phyloP scores from a whole-genome alignment of 1,284 basidiomycete species.

The Ceratobasidium sp. region DNA sequence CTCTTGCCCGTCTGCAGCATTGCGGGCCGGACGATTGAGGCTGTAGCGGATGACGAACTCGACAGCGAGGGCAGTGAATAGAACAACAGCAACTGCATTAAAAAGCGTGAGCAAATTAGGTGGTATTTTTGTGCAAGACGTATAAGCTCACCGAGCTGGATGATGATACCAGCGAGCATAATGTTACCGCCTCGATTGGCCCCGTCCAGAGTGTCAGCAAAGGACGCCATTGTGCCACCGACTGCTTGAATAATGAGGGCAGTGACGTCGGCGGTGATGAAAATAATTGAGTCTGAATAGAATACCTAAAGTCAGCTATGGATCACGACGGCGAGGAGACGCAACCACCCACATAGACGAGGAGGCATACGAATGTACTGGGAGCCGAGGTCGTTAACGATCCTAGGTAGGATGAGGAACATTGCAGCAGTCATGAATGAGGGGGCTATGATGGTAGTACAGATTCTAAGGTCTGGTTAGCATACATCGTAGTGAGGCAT shows the following conservation, averaged over 20 bases:
- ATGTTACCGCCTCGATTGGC: slow-evolving; percentile 49
- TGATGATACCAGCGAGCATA: slow-evolving; percentile 53
- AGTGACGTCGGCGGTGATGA: slow-evolving; percentile 57
- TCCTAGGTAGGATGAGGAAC: slow-evolving; percentile 54
- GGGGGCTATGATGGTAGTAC: slow-evolving; percentile 41
- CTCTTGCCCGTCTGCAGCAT: slow-evolving; percentile 45
- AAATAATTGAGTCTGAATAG: slow-evolving; percentile 54
- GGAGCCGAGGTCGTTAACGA: slow-evolving; percentile 55
- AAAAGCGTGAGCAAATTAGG: neutral
- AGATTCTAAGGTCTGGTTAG: neutral
- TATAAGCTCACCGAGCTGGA: slow-evolving; percentile 52
- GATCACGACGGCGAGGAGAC: neutral
- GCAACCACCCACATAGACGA: slow-evolving; percentile 48
- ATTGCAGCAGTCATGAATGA: slow-evolving; percentile 47
- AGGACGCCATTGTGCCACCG: slow-evolving; percentile 57
- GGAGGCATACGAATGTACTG: slow-evolving; percentile 56
- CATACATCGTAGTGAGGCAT: neutral
- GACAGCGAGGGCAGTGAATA: slow-evolving; percentile 52
- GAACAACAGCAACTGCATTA: slow-evolving; percentile 52
- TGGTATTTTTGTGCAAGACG: neutral
- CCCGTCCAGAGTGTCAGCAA: slow-evolving; percentile 31
- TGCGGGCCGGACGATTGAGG: slow-evolving; percentile 46
- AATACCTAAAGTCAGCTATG: neutral
- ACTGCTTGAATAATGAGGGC: slow-evolving; percentile 59
- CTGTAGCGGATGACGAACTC: slow-evolving; percentile 53